Conservation (phyloP, 1,284 basidiomycete genomes). For the Athelia sp. region DNA sequence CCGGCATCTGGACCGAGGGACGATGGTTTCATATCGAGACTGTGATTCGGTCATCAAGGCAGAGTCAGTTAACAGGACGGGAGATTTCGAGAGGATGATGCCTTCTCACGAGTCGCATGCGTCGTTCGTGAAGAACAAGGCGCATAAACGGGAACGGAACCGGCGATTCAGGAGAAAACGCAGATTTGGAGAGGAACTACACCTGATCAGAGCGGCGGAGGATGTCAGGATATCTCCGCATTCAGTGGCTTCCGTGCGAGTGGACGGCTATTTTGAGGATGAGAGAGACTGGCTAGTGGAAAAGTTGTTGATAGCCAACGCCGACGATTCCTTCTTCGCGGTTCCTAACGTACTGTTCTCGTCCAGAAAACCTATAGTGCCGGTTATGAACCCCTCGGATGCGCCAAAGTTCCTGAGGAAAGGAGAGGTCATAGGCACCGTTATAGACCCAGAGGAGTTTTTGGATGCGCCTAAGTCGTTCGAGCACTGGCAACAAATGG, state of each 20-base stretch:
- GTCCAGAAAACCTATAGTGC: not conserved
- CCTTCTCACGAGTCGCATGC: not conserved
- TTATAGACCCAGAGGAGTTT: not conserved
- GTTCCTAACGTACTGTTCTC: not conserved
- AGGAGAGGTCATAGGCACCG: not conserved
- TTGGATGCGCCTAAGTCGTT: not conserved
- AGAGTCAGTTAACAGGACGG: not conserved
- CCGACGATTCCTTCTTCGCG: not conserved
- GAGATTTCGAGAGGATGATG: not conserved
- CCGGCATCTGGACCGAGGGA: too few species aligned
- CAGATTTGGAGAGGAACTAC: not conserved
- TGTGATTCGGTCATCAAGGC: too few species aligned
- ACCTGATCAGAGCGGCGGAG: not conserved
- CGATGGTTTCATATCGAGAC: too few species aligned
- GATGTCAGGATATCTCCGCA: not conserved
- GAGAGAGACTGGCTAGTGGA: not conserved
- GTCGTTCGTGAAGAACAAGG: not conserved
- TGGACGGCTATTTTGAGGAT: not conserved
- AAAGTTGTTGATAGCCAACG: not conserved
- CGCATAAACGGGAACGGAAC: not conserved
- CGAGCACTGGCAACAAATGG: not conserved
- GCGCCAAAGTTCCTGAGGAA: not conserved
- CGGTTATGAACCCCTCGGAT: not conserved
- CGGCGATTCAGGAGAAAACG: not conserved
- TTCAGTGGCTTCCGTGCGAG: not conserved